Conservation (phyloP, 352 stramenopile genomes). For the Globisporangium iwayamae region DNA sequence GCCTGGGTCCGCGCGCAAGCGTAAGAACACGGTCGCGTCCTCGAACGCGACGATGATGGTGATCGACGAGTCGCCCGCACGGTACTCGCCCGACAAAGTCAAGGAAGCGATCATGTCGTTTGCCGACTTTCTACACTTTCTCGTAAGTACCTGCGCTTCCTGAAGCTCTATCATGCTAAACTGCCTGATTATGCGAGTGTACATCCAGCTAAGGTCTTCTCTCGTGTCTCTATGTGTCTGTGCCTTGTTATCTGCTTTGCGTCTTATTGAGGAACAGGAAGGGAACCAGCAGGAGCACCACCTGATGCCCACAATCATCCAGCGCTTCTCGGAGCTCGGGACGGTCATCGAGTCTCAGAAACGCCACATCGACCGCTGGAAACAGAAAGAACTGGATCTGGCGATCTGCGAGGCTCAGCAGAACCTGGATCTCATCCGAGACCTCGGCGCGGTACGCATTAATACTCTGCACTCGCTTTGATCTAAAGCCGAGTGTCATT, state of each 20-base stretch:
- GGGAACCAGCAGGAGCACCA: slow-evolving; percentile 66
- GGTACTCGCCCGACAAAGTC: slow-evolving; percentile 70
- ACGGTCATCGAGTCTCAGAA: slow-evolving; percentile 85
- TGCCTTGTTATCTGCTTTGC: slow-evolving; percentile 8
- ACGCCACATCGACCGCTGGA: slow-evolving; percentile 81
- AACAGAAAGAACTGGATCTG: slow-evolving; percentile 78
- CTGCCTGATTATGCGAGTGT: neutral
- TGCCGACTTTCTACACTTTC: slow-evolving; percentile 77
- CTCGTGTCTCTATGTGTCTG: slow-evolving; percentile 22
- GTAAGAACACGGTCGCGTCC: slow-evolving; percentile 22
- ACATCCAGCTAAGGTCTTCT: slow-evolving; percentile 30
- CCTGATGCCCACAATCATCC: slow-evolving; percentile 78
- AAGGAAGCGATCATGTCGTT: slow-evolving; percentile 80
- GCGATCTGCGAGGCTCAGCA: slow-evolving; percentile 69
- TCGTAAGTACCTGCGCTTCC: slow-evolving; percentile 40
- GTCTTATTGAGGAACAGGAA: slow-evolving; percentile 66
- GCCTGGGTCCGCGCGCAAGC: slow-evolving; percentile 25
- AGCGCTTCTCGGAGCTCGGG: slow-evolving; percentile 70
- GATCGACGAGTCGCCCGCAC: slow-evolving; percentile 44
- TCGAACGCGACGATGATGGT: slow-evolving; percentile 17
- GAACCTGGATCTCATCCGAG: slow-evolving; percentile 54
- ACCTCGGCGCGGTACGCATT: slow-evolving; percentile 43
- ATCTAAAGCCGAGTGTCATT: neutral
- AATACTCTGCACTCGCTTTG: neutral
- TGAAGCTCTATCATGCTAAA: neutral